phyloP scores from a whole-genome alignment of 768 basidiomycete genomes.

The Podaxis pistillaris region DNA sequence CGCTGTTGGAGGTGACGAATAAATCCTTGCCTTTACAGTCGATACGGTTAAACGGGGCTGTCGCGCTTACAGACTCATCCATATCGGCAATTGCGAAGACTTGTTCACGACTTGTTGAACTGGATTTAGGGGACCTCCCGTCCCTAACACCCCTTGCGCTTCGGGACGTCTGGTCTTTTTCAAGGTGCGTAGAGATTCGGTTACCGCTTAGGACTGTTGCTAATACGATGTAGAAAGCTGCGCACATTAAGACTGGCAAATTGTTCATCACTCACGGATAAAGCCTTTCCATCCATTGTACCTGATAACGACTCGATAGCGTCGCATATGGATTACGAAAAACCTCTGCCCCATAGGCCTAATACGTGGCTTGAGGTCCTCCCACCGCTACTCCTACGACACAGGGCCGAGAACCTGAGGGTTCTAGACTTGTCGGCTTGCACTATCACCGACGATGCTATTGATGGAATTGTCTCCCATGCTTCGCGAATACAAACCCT shows the following conservation, averaged over 20 bases:
- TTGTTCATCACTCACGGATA: conserved; percentile 76
- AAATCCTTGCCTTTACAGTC: conserved; percentile 69
- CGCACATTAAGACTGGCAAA: conserved; percentile 75
- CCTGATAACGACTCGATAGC: conserved; percentile 13
- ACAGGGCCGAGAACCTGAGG: conserved; percentile 71
- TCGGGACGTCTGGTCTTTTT: conserved; percentile 80
- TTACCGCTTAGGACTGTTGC: background rate
- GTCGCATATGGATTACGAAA: conserved; percentile 30
- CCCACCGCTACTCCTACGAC: conserved; percentile 62
- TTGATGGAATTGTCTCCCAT: conserved; percentile 73
- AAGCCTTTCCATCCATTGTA: conserved; percentile 58
- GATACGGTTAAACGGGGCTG: conserved; percentile 70
- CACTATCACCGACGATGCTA: conserved; percentile 70
- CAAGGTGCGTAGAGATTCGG: conserved; percentile 39
- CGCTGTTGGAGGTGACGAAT: conserved; percentile 67
- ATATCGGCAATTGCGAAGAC: conserved; percentile 71
- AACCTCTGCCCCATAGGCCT: conserved; percentile 56
- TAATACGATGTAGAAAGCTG: conserved; percentile 49
- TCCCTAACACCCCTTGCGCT: conserved; percentile 67
- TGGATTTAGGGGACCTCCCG: conserved; percentile 74
- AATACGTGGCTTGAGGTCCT: conserved; percentile 59
- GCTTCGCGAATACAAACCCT: conserved; percentile 76
- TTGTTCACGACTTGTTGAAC: conserved; percentile 76
- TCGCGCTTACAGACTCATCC: conserved; percentile 54
- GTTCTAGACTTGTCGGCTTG: conserved; percentile 78